Conservation (phyloP, 495 filamentous ascomycete genomes). For the Staphylotrichum tortipilum region DNA sequence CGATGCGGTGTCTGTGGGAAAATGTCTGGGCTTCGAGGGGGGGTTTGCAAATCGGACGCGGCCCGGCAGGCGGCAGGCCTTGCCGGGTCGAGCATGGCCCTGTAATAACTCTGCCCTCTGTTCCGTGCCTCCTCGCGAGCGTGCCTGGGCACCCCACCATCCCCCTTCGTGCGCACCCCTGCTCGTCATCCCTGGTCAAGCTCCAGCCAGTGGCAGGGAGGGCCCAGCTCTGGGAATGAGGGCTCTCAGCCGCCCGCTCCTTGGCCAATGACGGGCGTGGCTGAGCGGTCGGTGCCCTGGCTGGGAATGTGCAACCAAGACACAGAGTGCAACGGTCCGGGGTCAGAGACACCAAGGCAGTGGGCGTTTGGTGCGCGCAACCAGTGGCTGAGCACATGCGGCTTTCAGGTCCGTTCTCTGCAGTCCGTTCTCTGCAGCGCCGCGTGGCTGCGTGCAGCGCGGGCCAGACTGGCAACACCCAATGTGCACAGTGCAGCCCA, state of each 20-base stretch:
- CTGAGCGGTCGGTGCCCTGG: not conserved
- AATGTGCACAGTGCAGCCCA: not conserved
- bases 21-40: not conserved
- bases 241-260: not conserved
- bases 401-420: not conserved
- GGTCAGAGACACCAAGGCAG: too few relatives aligned
- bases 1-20: not conserved
- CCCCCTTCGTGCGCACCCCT: too few relatives aligned
- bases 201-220: not conserved
- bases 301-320: not conserved
- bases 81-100: too few relatives aligned
- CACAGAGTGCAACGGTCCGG: not conserved
- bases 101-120: too few relatives aligned
- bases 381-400: conserved; percentile 2
- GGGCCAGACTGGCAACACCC: too few relatives aligned
- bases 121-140: not conserved
- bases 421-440: not conserved
- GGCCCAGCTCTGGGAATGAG: not conserved
- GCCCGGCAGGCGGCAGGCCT: not conserved
- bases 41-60: not conserved
- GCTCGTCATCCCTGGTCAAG: too few relatives aligned
- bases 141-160: too few relatives aligned
- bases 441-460: not conserved
- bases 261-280: conserved; percentile 1
- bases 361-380: not conserved